Evolutionary conservation across 192 early-diverging fungal species (phyloP).

Genomic region (Entophlyctis helioformis): DNA sequence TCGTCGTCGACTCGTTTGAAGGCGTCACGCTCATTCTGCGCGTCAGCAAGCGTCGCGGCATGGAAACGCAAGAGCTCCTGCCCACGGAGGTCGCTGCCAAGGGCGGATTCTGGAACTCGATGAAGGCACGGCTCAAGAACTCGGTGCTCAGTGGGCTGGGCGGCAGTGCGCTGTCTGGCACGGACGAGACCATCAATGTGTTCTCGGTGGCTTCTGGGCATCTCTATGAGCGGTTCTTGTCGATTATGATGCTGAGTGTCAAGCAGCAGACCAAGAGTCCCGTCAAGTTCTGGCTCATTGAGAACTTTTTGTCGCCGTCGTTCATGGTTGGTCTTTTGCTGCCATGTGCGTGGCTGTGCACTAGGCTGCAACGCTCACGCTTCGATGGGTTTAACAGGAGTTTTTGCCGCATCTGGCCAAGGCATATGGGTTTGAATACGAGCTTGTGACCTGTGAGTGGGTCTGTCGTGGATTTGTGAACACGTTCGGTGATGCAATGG

Average conservation of each 20-base stretch:
- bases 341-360: too few relatives aligned
- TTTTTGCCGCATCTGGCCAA: constrained; percentile 84
- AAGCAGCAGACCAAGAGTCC: constrained; percentile 73
- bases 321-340: constrained; percentile 90
- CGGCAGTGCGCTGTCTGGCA: not conserved
- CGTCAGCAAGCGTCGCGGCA: constrained; percentile 68
- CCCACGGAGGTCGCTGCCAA: constrained; percentile 17
- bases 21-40: constrained; percentile 73
- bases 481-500: not conserved
- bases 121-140: constrained; percentile 18
- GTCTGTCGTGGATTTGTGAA: not conserved
- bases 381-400: constrained; percentile 24
- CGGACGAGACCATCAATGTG: constrained; percentile 62
- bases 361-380: too few relatives aligned
- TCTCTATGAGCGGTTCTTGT: constrained; percentile 92
- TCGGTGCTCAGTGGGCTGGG: too few relatives aligned
- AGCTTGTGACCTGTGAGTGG: constrained; percentile 74
- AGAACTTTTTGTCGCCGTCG: constrained; percentile 91
- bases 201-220: constrained; percentile 98
- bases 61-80: constrained; percentile 64
- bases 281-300: constrained; percentile 98
- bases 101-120: constrained; percentile 42
- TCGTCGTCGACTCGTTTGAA: constrained; percentile 67
- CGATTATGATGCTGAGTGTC: constrained; percentile 94
- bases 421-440: constrained; percentile 81